Percentiles rank a stretch among this genome's conserved stretches.
Conservation (phyloP, 1,284 basidiomycete genomes). For the Coriolopsis trogii region DNA sequence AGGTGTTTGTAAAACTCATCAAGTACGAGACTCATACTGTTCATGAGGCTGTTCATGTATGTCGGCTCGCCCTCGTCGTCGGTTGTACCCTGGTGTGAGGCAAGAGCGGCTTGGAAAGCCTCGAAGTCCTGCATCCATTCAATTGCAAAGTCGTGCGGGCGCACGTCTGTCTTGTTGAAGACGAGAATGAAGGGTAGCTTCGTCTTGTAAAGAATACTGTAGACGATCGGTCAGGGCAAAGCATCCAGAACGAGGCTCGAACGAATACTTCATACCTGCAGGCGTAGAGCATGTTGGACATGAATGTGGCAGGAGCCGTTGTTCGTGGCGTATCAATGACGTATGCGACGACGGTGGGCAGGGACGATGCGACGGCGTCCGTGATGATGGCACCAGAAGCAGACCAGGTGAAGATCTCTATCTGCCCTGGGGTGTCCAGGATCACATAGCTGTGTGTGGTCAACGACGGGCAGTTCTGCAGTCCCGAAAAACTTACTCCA, state of each 20-base stretch:
- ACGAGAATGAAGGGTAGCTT: constrained; percentile 97
- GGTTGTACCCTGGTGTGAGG: constrained; percentile 62
- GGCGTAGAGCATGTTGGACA: constrained; percentile 99
- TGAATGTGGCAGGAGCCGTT: constrained; percentile 95
- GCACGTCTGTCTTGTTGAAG: constrained; percentile 98
- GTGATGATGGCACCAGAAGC: constrained; percentile 99
- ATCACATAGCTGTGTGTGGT: constrained; percentile 76
- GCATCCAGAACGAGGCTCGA: not conserved
- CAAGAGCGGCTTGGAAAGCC: constrained; percentile 76
- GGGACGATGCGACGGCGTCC: constrained; percentile 91
- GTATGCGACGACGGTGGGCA: constrained; percentile 96
- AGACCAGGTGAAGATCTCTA: constrained; percentile 99
- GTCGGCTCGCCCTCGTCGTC: constrained; percentile 91
- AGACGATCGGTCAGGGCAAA: not conserved
- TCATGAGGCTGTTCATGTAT: constrained; percentile 99
- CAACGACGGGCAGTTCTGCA: not conserved
- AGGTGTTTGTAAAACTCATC: constrained; percentile 99
- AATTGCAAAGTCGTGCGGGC: constrained; percentile 87
- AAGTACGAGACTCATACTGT: constrained; percentile 97
- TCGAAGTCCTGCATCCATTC: constrained; percentile 99
- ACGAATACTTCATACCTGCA: constrained; percentile 69
- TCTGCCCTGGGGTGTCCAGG: constrained; percentile 97
- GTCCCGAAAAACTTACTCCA: constrained; percentile 67
- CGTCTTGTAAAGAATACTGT: constrained; percentile 97
- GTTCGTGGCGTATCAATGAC: constrained; percentile 98